phyloP scores from a whole-genome alignment of 805 yeast species.

The Candida peoriensis region DNA sequence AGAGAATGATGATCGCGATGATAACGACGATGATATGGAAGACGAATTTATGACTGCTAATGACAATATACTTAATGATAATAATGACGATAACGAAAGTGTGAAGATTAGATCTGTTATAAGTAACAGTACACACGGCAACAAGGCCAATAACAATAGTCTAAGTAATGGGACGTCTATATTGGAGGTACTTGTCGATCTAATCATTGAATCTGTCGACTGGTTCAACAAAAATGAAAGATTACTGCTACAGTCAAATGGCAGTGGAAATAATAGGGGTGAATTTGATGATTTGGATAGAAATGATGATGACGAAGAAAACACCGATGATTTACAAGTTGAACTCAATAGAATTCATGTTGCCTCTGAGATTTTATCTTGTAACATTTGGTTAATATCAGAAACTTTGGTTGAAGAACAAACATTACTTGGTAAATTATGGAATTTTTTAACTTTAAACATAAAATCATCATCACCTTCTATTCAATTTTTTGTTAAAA shows the following conservation, averaged over 20 bases:
- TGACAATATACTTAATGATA: not conserved
- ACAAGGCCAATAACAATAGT: not conserved
- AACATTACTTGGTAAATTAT: slow-evolving; percentile 57
- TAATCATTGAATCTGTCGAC: slow-evolving; percentile 35
- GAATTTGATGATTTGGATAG: slow-evolving; percentile 5
- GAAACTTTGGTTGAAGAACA: slow-evolving; percentile 81
- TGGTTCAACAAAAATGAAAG: slow-evolving; percentile 29
- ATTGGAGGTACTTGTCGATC: slow-evolving; percentile 38
- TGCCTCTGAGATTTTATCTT: slow-evolving; percentile 81
- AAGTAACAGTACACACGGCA: too few relatives aligned
- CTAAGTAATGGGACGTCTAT: slow-evolving; percentile 36
- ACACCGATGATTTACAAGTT: slow-evolving; percentile 16
- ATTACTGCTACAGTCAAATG: slow-evolving; percentile 6
- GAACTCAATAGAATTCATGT: slow-evolving; percentile 39
- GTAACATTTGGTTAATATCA: slow-evolving; percentile 88
- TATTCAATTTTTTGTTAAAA: slow-evolving; percentile 80
- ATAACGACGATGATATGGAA: slow-evolving; percentile 1
- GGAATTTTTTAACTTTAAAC: slow-evolving; percentile 66
- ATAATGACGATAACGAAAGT: slow-evolving; percentile 20
- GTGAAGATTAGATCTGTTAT: slow-evolving; percentile 1
- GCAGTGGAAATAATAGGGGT: too few relatives aligned
- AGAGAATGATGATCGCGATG: not conserved
- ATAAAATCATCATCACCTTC: slow-evolving; percentile 59
- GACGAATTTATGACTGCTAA: too few relatives aligned
- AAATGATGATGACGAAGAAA: slow-evolving; percentile 11